Base-by-base conservation (phyloP, 371 early-diverging fungal genomes). In the Mucor racemosus region DNA sequence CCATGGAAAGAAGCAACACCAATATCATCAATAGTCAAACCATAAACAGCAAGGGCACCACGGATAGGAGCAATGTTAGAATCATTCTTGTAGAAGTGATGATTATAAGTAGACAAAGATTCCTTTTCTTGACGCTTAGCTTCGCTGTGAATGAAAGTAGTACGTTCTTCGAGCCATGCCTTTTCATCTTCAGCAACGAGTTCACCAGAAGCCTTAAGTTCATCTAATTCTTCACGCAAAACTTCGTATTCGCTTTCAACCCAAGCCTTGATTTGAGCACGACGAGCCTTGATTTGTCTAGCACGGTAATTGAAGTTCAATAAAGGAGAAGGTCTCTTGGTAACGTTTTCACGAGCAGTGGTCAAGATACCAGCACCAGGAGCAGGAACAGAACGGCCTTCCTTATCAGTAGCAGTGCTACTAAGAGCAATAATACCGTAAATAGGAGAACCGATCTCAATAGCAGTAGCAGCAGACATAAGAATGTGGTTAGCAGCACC, bases 1-100 rank as follows among this genome's bases (percentile, higher is more conserved):
- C 98, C 98, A 83, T 97, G 98, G 97, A 97, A 97, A 26, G 96
- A 96, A n/a, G 95, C 95, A 44, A 96, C 94, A 63, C 94, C 93
- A 72, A 97, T 92, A 76, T 97, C 98, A 76, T 97, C 96, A 50
- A 97, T 82, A 7, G 94, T 93, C 66, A 98, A 80, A 53, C 96
- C 97, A 76, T 88, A 98, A 14, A 90, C 88, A 40, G 97, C 95
- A 55, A 98, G 86, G 14, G 95, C 92, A 70, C 96, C 97, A 61
- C 97, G 95, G 40, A 98, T 76, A 62, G 98, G 96, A 36, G 97
- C 84, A 76, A 97, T 96, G 73, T 84, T 76, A 40, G 91, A 76
- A 74, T 97, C 94, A 58, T 89, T 88, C 64, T 81, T 86, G 84
- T 86, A 96, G 91, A 95, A 97, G 73, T 93, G 87, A 79, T 91